Percentiles rank a stretch among this genome's conserved stretches.
Evolutionary conservation across 164 flowering plant genomes (phyloP).

Genomic region (Umbellularia californica): DNA sequence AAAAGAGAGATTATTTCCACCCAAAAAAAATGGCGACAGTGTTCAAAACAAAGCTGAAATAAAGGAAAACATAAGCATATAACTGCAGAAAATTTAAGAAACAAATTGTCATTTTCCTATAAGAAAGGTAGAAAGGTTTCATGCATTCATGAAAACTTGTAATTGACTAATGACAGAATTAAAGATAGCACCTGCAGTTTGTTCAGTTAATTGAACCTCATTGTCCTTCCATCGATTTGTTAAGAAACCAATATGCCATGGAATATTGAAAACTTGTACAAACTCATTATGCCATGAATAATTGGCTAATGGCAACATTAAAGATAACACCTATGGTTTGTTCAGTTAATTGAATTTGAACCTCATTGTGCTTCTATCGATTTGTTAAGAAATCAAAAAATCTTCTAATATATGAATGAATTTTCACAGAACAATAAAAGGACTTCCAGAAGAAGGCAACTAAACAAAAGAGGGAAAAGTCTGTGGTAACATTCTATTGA

Average conservation of each 20-base stretch:
- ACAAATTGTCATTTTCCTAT: not conserved
- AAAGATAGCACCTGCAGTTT: not conserved
- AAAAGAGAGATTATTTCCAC: not conserved
- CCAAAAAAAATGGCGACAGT: not conserved
- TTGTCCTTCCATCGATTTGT: not conserved
- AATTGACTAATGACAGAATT: not conserved
- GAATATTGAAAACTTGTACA: too few relatives aligned
- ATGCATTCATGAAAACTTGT: not conserved
- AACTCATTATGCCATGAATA: not conserved
- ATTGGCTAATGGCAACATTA: not conserved
- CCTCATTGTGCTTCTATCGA: not conserved
- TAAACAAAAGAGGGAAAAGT: not conserved
- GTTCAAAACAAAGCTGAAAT: not conserved
- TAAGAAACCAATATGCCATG: not conserved
- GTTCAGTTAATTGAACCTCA: not conserved
- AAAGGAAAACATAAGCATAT: not conserved
- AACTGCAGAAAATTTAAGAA: not conserved
- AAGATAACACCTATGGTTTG: not conserved
- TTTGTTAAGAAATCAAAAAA: not conserved
- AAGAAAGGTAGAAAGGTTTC: not conserved
- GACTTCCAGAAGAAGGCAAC: not conserved
- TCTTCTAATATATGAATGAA: not conserved
- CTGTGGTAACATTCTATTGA: not conserved
- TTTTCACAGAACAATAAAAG: not conserved
- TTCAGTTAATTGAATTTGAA: not conserved